A percentile compares a stretch with the other conserved stretches of the same genome.
Conservation (phyloP, 768 basidiomycete species). For the Leucosporidium creatinivorum region DNA sequence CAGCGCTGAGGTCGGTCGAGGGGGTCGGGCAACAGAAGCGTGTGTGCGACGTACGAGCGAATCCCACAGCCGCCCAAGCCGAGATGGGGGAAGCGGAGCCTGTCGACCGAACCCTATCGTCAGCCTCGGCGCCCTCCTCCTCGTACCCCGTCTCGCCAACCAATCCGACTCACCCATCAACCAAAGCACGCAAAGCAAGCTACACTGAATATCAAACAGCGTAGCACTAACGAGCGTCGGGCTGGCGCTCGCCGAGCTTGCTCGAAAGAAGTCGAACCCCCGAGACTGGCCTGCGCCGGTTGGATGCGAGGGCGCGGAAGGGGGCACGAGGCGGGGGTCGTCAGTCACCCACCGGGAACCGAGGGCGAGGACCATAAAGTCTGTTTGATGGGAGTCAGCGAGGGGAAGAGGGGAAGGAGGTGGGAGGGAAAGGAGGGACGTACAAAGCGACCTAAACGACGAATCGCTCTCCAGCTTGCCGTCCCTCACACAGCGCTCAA, state of each 20-base stretch:
- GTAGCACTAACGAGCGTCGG: neutral
- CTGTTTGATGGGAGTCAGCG: slow-evolving; percentile 11
- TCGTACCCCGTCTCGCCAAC: too few species aligned
- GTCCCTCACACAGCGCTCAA: slow-evolving; percentile 50
- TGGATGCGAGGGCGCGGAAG: slow-evolving; percentile 20
- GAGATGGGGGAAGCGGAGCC: too few species aligned
- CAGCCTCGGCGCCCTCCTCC: too few species aligned
- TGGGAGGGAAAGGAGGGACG: neutral
- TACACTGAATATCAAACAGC: neutral
- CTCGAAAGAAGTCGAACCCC: slow-evolving; percentile 27
- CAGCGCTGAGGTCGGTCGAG: too few species aligned
- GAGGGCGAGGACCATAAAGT: slow-evolving; percentile 65
- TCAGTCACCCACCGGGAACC: slow-evolving; percentile 51
- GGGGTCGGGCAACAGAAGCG: too few species aligned
- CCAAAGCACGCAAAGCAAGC: neutral
- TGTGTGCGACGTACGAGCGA: too few species aligned
- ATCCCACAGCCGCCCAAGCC: too few species aligned
- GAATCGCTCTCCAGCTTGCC: slow-evolving; percentile 51
- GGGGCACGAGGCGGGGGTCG: slow-evolving; percentile 50
- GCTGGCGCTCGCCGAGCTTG: neutral
- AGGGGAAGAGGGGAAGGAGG: too few species aligned
- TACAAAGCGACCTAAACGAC: slow-evolving; percentile 49
- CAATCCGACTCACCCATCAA: neutral
- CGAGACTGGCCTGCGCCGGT: slow-evolving; percentile 32
- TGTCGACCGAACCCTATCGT: too few species aligned